Evolutionary conservation across 129 eudicot genomes (phyloP).

Genomic region (Logfia minima): DNA sequence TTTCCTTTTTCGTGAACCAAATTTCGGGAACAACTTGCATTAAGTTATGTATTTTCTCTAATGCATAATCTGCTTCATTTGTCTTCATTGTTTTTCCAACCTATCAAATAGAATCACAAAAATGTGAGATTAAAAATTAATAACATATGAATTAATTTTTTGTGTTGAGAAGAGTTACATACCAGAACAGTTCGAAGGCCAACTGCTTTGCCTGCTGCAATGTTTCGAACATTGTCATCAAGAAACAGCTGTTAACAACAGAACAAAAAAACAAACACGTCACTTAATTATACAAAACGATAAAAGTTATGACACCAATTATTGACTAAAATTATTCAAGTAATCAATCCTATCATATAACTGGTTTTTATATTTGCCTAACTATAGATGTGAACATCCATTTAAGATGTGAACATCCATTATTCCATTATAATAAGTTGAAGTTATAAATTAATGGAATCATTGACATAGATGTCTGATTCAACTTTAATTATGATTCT

Average conservation of each 20-base stretch:
- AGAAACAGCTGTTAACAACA: conserved; percentile 60
- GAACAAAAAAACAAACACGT: conserved; percentile 22
- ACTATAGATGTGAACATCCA: not conserved
- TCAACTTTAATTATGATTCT: not conserved
- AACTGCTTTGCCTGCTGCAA: conserved; percentile 75
- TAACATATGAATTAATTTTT: not conserved
- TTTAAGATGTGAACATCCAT: not conserved
- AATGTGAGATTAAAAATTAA: not conserved
- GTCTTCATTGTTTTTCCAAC: conserved; percentile 63
- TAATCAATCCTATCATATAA: not conserved
- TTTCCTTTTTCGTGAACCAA: conserved; percentile 45
- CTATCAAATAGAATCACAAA: conserved; percentile 28
- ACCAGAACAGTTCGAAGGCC: conserved; percentile 89
- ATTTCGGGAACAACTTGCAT: conserved; percentile 71
- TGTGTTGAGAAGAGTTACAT: not conserved
- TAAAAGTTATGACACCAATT: not conserved
- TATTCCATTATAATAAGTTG: not conserved
- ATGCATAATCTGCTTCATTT: conserved; percentile 72
- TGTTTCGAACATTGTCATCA: conserved; percentile 68
- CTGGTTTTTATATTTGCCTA: not conserved
- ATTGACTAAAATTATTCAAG: not conserved
- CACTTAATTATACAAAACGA: conserved; percentile 1
- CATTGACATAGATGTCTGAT: conserved; percentile 1
- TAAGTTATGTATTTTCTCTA: conserved; percentile 55
- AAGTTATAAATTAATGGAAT: not conserved